Base-by-base conservation (phyloP, 2,329 filamentous ascomycete genomes). In the Westerdykella aurantiaca region DNA sequence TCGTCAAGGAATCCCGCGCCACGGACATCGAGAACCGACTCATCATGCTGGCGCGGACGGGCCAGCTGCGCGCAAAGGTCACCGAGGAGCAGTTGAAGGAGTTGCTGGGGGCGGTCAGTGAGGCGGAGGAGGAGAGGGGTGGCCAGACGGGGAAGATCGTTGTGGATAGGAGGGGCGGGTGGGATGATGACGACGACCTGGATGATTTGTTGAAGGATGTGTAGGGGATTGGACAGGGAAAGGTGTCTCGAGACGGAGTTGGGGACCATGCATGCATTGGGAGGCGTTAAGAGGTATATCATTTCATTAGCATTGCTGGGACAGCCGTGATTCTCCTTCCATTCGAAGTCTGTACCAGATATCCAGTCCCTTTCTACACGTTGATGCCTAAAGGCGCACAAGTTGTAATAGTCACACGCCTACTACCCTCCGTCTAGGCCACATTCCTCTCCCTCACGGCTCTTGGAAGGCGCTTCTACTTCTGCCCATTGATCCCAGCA, bases 31-130 rank as follows among this genome's bases (percentile, higher is more conserved):
- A 98, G 74, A 90, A 94, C 76, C 74, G 91, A 40, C 79, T 98
- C 44, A 90, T 98, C 68, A 89, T 85, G 82, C 80, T 98, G 45
- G 91, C 93, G 46, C 82, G 89, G 60, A 80, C 83, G 18, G 90
- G 91, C 18, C 93, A 97, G 74, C 75, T 98, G 57, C 77, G 88
- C 43, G 73, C 81, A 49, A 94, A 95, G 67, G 88, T 98, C 38
- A 91, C 86, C 1, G 93, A 98, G 70, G 82, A 84, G 39, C 90
- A 97, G 73, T 76, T 98, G 60, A 96, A 97, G 75, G 88, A 95
- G 54, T 76, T 98, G 45, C 72, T 98, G 51, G 86, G 82, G 50
- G 88, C 88, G 13, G 80, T 96, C 47, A 84, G 88, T 18, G 89
- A 95, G 61, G 70, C 73, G 63, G 85, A 81, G 54, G 78, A 82